These are phyloP conservation scores for Fragilariopsis cylindrus DNA, from an alignment of 108 stramenopile species.

Conservation along the genomic window DNA sequence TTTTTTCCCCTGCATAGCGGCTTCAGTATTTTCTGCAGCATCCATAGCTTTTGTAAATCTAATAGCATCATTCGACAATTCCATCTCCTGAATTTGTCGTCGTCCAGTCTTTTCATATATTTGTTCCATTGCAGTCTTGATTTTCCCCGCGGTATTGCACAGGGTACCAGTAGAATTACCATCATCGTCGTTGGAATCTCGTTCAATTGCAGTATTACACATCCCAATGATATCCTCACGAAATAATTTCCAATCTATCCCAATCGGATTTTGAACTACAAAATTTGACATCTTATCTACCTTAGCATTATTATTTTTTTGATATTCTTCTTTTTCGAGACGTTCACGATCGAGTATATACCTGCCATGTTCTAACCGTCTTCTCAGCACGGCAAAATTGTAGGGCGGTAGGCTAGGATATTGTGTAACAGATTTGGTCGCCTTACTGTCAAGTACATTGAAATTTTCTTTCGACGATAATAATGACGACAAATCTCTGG, in stretches of 20 bases:
- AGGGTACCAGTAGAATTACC: constrained; percentile 47
- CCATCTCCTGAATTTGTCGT: constrained; percentile 62
- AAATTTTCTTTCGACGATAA: not conserved
- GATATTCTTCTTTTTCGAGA: constrained; percentile 41
- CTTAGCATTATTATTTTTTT: not conserved
- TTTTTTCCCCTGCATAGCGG: constrained; percentile 75
- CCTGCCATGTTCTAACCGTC: constrained; percentile 58
- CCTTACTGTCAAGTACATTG: constrained; percentile 2
- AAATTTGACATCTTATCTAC: constrained; percentile 34
- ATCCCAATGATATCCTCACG: constrained; percentile 63
- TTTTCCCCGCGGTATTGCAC: constrained; percentile 55
- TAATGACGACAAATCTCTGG: not conserved
- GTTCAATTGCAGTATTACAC: constrained; percentile 63
- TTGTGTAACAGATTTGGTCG: not conserved
- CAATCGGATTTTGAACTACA: constrained; percentile 52
- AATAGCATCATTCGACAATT: constrained; percentile 54
- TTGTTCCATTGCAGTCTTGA: constrained; percentile 63
- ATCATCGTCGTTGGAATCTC: constrained; percentile 42
- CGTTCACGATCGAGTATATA: constrained; percentile 66
- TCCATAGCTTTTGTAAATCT: constrained; percentile 50
- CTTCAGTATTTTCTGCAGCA: constrained; percentile 55
- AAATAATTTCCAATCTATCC: constrained; percentile 78
- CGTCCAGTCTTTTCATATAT: constrained; percentile 60
- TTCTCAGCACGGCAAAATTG: constrained; percentile 64
- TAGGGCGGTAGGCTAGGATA: constrained; percentile 63